These are phyloP conservation scores for Jackrogersella minutella DNA, from an alignment of 495 filamentous ascomycete species.

Conservation along the genomic window DNA sequence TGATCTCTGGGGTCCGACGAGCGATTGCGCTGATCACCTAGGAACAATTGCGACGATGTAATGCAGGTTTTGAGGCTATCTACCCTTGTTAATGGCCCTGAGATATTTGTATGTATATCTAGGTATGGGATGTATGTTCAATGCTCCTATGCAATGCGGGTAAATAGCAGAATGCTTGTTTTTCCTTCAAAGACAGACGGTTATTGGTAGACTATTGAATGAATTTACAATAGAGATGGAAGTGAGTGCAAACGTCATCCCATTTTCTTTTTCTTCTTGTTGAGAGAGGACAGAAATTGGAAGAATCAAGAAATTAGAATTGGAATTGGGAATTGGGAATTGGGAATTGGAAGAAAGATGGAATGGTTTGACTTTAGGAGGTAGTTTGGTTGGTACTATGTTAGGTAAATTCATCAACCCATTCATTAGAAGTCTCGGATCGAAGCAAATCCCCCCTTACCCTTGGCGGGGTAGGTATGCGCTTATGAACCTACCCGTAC, in stretches of 20 bases:
- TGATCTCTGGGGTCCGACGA: conserved; percentile 25
- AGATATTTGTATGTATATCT: not conserved
- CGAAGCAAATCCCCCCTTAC: not conserved
- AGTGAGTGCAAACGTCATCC: conserved; percentile 26
- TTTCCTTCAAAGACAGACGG: not conserved
- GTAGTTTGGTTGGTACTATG: not conserved
- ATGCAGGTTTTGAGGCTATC: conserved; percentile 36
- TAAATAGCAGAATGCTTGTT: conserved; percentile 4
- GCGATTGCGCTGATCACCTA: conserved; percentile 33
- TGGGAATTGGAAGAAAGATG: not conserved
- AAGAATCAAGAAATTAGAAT: not conserved
- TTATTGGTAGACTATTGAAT: not conserved
- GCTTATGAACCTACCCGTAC: conserved; percentile 9
- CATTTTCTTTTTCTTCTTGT: conserved; percentile 13
- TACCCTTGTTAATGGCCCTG: conserved; percentile 17
- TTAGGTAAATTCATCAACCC: too few species aligned
- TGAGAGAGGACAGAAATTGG: not conserved
- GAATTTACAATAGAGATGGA: conserved; percentile 17
- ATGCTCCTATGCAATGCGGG: not conserved
- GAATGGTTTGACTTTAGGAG: not conserved
- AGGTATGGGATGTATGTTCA: too few species aligned
- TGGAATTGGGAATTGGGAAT: not conserved
- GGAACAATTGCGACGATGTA: conserved; percentile 37
- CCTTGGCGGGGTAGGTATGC: conserved; percentile 30
- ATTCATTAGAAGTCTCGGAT: conserved; percentile 13